Base-by-base conservation (phyloP, 2,329 filamentous ascomycete species). In the Periconia sp. region DNA sequence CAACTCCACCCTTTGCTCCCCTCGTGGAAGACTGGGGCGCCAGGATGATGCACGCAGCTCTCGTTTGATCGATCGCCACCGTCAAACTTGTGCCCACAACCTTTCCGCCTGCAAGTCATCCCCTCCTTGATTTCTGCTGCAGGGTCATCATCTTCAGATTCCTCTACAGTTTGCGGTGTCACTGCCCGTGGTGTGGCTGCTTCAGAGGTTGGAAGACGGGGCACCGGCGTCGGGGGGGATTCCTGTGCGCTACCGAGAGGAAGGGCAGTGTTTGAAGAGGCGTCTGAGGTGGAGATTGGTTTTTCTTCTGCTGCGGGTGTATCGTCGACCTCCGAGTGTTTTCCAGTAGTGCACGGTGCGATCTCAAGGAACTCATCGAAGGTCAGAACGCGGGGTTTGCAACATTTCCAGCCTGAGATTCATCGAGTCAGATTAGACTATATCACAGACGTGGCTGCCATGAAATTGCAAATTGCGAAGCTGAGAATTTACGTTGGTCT, bases 291-390 rank as follows among this genome's bases (percentile, higher is more conserved):
- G 30, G 77, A 74, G 33, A 27, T 27, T 33, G 77, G 74, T 17
- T 82, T 73, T 66, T 74, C 64, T 76, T 74, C 79, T 15, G 78
- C 79, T 68, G 54, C 75, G 17, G 86, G 81, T 7, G 83, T 84
- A 65, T 87, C 84, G 61, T 97, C 93, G 57, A 94, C 89, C 13
- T 91, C 92, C 54, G 90, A 94, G 79, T 99, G 94, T 67, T 88
- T 92, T 68, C 94, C 94, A 13, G 87, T 90, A 23, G 94, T 96
- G 82, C 94, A 99, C 37, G 94, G 93, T 47, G 90, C 81, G 65
- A 99, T 97, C 56, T 81, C 76, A 75, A 99, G 90, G 81, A 99
- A 99, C 78, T 99, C 94, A 77, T 99, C 94, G 73, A 99, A 99
- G 55, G 92, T 97, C 66, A 99, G 82, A 66, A 97, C 92, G 69